Evolutionary conservation across 345 rosid species (phyloP).

Genomic region (Hevea brasiliensis): DNA sequence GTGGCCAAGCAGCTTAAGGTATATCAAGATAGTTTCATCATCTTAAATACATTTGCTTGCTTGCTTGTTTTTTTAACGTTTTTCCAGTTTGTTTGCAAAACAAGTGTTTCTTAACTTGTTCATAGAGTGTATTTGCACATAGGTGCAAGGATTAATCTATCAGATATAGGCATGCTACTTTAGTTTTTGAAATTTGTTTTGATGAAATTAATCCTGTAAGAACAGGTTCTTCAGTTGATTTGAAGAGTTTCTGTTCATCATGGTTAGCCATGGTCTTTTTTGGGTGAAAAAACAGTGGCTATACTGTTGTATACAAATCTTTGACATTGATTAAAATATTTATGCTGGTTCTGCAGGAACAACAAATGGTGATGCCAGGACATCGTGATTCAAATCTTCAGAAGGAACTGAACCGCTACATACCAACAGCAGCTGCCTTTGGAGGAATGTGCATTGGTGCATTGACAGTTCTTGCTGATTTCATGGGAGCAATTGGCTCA

Average conservation of each 20-base stretch:
- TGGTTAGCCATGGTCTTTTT: not conserved
- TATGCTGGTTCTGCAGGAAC: conserved; percentile 46
- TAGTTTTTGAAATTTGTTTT: not conserved
- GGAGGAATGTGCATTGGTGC: conserved; percentile 90
- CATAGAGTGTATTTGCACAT: not conserved
- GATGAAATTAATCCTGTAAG: not conserved
- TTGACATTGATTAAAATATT: no score
- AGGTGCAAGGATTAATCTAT: not conserved
- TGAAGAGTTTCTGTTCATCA: no score
- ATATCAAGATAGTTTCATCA: not conserved
- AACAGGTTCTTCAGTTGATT: no score
- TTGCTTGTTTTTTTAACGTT: no score
- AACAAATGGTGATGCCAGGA: conserved; percentile 98
- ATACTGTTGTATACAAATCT: not conserved
- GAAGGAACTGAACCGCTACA: conserved; percentile 79
- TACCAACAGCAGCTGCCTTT: conserved; percentile 91
- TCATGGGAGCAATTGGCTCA: conserved; percentile 90
- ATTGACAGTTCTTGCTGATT: conserved; percentile 76
- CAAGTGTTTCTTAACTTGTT: no score
- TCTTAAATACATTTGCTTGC: no score
- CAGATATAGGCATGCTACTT: not conserved
- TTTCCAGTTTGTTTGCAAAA: conserved; percentile 40
- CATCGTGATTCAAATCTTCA: conserved; percentile 87
- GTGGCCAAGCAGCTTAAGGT: conserved; percentile 94
- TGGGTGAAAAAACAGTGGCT: not conserved